Base-by-base conservation (phyloP, 805 yeast species). In the Lachancea nothofagi region DNA sequence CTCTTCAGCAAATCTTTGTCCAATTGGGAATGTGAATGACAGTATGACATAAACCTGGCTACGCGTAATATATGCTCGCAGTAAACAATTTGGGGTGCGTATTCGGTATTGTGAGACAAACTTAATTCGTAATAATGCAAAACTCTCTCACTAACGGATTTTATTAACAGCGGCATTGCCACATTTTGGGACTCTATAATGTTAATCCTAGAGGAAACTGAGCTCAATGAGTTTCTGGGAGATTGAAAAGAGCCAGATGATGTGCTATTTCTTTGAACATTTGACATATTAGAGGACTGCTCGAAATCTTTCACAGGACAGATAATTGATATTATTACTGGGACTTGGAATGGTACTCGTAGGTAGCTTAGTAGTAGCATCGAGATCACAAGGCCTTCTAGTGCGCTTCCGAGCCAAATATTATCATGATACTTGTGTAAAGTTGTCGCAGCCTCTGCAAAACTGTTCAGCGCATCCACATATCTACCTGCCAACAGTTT, bases 321-420 rank as follows among this genome's bases (percentile, higher is more conserved):
- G 40, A 24, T 62, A 51, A 21, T 61, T 45, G 27, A 56, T 40
- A 40, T 69, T 34, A 43, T 66, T 24, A 41, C 55, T 25, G 52
- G 69, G 39, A 49, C 51, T 29, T 53, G 59, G 29, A 54, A 60
- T 5, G 62, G 38, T 1, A 43, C 54, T 50, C 33, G 68, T 61
- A 81, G 57, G 49, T 69, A 78, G 9, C 80, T 70, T 35, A 85
- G 65, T 39, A 88, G 59, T 4, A 82, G 58, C 29, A 82, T 58
- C 43, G 84, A 75, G 1, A 85, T 77, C 0, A 82, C 83, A 8
- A 88, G 64, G 0, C 89, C 86, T 50, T 88, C 96, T n/a, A 90
- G 57, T 0, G 96, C 78, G 21, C 90, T 80, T 0, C 82, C 97
- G 10, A 86, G 69, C 97, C 97, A 93, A 7, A 93, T 64, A 51